These are phyloP conservation scores for Musa balbisiana DNA, from an alignment of 202 grass and related monocot genomes.

Conservation along the genomic window DNA sequence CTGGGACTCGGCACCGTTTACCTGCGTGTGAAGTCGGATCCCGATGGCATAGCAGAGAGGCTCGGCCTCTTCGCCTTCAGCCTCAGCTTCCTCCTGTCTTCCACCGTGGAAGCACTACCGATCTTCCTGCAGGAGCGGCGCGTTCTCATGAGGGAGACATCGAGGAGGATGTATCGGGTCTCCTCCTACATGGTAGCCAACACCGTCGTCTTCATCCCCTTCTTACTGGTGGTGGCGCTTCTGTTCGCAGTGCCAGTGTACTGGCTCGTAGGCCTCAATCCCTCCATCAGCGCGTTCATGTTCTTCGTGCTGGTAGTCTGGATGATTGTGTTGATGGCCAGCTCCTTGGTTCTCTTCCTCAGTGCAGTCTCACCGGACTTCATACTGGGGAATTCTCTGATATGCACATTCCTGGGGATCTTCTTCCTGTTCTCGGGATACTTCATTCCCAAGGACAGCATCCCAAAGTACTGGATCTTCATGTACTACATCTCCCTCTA, in stretches of 20 bases:
- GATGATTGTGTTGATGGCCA: conserved; percentile 81
- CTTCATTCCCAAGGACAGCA: conserved; percentile 81
- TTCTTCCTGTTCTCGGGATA: conserved; percentile 98
- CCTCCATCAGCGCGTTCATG: conserved; percentile 31
- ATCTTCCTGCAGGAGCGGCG: conserved; percentile 81
- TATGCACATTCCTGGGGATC: conserved; percentile 59
- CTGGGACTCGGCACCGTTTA: conserved; percentile 76
- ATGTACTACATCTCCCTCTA: conserved; percentile 92
- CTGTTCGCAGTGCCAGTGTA: conserved; percentile 62
- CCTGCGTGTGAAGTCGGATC: conserved; percentile 33
- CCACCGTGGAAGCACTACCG: conserved; percentile 66
- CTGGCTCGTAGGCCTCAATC: conserved; percentile 64
- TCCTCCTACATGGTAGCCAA: conserved; percentile 78
- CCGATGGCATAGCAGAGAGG: conserved; percentile 47
- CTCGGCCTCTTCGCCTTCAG: conserved; percentile 87
- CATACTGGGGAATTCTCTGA: conserved; percentile 72
- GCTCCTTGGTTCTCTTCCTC: conserved; percentile 73
- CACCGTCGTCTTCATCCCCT: conserved; percentile 63
- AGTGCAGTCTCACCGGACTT: conserved; percentile 63
- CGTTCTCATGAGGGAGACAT: conserved; percentile 76
- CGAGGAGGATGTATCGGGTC: conserved; percentile 56
- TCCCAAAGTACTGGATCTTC: conserved; percentile 81
- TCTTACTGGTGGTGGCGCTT: conserved; percentile 60
- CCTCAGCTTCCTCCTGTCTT: conserved; percentile 88
- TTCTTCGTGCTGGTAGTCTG: conserved; percentile 75